Conservation (phyloP, 345 rosid genomes). For the Viola odorata region DNA sequence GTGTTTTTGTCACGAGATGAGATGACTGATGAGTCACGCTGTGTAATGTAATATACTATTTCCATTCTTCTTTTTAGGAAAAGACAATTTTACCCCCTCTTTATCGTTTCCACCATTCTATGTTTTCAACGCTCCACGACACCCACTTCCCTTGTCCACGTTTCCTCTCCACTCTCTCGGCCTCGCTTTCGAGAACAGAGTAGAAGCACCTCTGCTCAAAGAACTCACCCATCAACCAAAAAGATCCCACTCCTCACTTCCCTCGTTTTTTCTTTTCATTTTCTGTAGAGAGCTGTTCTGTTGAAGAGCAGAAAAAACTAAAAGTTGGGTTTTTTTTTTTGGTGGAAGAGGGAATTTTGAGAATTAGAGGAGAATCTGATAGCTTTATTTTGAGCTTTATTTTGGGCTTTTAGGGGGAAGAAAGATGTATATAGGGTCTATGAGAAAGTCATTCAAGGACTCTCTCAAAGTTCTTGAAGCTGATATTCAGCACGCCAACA, state of each 20-base stretch:
- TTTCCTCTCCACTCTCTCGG: slow-evolving; percentile 12
- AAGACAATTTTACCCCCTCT: background rate
- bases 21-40: too few species aligned
- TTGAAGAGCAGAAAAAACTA: background rate
- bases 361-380: background rate
- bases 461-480: slow-evolving; percentile 58
- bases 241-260: background rate
- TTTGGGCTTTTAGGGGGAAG: background rate
- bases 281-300: slow-evolving; percentile 10
- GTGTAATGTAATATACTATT: too few species aligned
- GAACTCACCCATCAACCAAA: slow-evolving; percentile 19
- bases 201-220: slow-evolving; percentile 17
- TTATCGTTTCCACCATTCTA: background rate
- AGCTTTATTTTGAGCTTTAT: background rate
- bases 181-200: slow-evolving; percentile 24
- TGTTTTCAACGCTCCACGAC: slow-evolving; percentile 17
- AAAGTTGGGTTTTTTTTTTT: background rate
- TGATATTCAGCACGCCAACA: slow-evolving; percentile 66
- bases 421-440: slow-evolving; percentile 43
- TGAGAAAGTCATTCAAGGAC: slow-evolving; percentile 53
- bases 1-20: too few species aligned
- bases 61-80: background rate
- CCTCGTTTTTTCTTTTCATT: too few species aligned
- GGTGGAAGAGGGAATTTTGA: too few species aligned
- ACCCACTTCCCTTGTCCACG: slow-evolving; percentile 16